Evolutionary conservation across 1,284 basidiomycete species (phyloP).

Genomic region (Pseudozyma tsukubaensis): DNA sequence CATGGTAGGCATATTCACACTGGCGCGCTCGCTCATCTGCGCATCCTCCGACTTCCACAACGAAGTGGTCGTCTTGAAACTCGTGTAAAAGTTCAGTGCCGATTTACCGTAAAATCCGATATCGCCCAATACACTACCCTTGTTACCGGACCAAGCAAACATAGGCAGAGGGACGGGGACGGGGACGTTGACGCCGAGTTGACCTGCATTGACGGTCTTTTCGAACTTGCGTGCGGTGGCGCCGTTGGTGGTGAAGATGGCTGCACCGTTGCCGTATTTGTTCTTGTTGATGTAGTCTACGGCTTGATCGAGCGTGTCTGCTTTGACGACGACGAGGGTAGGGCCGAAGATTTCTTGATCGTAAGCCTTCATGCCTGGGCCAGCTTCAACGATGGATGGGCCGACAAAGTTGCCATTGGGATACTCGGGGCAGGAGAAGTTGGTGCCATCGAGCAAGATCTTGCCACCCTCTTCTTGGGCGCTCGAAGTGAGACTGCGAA

Average conservation of each 20-base stretch:
- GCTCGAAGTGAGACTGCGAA: slow-evolving; percentile 81
- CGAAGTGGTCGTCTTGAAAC: slow-evolving; percentile 55
- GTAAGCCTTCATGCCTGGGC: slow-evolving; percentile 87
- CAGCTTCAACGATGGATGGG: slow-evolving; percentile 87
- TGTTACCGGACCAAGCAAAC: slow-evolving; percentile 93
- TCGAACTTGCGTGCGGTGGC: slow-evolving; percentile 95
- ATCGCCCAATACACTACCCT: slow-evolving; percentile 83
- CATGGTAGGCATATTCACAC: slow-evolving; percentile 65
- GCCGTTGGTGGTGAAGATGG: slow-evolving; percentile 97
- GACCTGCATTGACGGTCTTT: slow-evolving; percentile 86
- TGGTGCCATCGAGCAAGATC: slow-evolving; percentile 87
- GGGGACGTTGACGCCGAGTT: slow-evolving; percentile 84
- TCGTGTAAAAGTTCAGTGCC: slow-evolving; percentile 62
- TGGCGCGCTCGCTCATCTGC: slow-evolving; percentile 44
- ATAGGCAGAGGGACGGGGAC: slow-evolving; percentile 84
- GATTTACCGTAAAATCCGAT: slow-evolving; percentile 62
- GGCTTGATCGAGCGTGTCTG: slow-evolving; percentile 89
- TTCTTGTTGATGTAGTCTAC: slow-evolving; percentile 70
- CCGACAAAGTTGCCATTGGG: slow-evolving; percentile 95
- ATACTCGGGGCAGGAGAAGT: slow-evolving; percentile 78
- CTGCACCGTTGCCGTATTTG: slow-evolving; percentile 82
- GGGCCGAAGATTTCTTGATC: slow-evolving; percentile 90
- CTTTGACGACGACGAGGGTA: slow-evolving; percentile 82
- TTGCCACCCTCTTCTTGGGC: slow-evolving; percentile 84
- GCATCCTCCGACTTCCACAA: slow-evolving; percentile 59